Percentiles rank a stretch among this genome's conserved stretches.
These are phyloP conservation scores for Hericium rajendrae DNA, from an alignment of 768 basidiomycete species.

Conservation along the genomic window DNA sequence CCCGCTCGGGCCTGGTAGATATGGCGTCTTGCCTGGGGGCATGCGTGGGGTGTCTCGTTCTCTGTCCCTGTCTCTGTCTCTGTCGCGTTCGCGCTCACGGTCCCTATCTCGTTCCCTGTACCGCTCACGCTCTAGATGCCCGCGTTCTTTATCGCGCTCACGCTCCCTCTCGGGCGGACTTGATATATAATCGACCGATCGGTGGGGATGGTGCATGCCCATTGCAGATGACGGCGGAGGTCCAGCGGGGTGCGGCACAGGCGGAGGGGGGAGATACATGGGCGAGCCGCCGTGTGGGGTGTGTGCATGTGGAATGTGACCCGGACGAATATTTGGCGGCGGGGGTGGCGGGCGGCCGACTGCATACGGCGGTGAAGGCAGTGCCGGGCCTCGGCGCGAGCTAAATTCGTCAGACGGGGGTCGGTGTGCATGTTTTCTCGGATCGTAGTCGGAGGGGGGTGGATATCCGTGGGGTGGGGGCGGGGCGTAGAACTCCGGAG, in stretches of 20 bases:
- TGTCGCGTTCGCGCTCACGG: neutral
- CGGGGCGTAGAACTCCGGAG: neutral
- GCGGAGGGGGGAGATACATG: slow-evolving; percentile 11
- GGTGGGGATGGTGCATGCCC: neutral
- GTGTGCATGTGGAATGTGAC: slow-evolving; percentile 9
- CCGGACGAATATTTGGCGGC: slow-evolving; percentile 9
- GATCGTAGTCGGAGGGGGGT: neutral
- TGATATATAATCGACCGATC: neutral
- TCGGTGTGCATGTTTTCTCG: neutral
- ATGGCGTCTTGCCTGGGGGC: neutral
- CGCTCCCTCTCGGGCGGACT: neutral
- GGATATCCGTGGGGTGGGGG: neutral
- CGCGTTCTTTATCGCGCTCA: neutral
- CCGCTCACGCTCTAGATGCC: neutral
- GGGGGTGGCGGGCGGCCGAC: slow-evolving; percentile 12
- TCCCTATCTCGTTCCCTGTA: neutral
- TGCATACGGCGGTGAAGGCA: slow-evolving; percentile 4
- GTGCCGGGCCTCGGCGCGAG: slow-evolving; percentile 9
- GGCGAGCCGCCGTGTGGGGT: slow-evolving; percentile 11
- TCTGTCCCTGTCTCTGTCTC: neutral
- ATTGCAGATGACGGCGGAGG: neutral
- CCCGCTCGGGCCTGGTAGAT: neutral
- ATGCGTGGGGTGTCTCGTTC: neutral
- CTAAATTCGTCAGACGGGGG: slow-evolving; percentile 3
- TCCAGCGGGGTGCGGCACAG: slow-evolving; percentile 10